Evolutionary conservation across 1,284 basidiomycete genomes (phyloP), one percentile per base, ranked within the genome.

Genomic region (Veloboletus limbatus): DNA sequence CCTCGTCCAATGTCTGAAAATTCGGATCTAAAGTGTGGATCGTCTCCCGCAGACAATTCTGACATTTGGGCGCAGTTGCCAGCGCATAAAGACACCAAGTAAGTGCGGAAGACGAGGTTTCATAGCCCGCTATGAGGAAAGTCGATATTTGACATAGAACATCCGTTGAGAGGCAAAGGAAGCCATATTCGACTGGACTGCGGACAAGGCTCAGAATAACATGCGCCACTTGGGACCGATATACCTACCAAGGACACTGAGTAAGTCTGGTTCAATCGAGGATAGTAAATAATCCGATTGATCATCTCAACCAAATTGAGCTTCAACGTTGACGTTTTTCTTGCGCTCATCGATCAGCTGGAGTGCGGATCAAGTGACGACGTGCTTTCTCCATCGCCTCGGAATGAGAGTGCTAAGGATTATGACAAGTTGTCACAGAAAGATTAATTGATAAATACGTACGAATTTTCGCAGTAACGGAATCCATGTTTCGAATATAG

Each of bases 51-150:
- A 92, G 71, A 25, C 67, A 68, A n/a, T 58, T 54, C 61, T 92
- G 90, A 7, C 73, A 67, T 1, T 68, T 68, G 0, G 73, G 78
- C 41, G 78, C 60, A 26, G 69, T 71, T 0, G 81, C 71, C 16
- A 92, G 78, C 21, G 78, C 76, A 60, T 83, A 84, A 2, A 91
- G 68, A 47, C 77, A 79, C 88, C 88, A 93, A 5, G 83, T 78
- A 1, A 88, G 69, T 1, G 84, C 81, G 0, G 79, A 82, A 0
- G 75, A 68, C 14, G 75, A 76, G 5, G 78, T 82, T 59, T 85
- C 82, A 63, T 82, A 75, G 16, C 81, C 79, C 3, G 80, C 80
- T n/a, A 79, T 74, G 38, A 92, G 75, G 62, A 92, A 88, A 0
- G 85, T 91, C 8, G 82, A 81, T 51, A 92, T 87, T 63, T 91